Base-by-base conservation (phyloP, 2,329 filamentous ascomycete species). In the Talaromyces sp. region DNA sequence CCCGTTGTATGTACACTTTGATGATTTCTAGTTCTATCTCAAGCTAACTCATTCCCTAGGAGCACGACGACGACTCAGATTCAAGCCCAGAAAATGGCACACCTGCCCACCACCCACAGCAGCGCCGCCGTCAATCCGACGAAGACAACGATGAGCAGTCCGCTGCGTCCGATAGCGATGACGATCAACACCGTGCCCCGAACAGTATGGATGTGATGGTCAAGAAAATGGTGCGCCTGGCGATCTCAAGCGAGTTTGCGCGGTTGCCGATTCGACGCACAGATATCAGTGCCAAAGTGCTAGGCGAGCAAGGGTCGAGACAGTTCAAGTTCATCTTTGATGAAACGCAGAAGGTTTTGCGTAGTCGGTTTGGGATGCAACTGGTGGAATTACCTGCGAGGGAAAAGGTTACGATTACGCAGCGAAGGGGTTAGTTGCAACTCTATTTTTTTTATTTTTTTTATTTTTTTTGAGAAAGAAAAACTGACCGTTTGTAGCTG, bases 341-440 rank as follows among this genome's bases (percentile, higher is more conserved):
- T 0, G 80, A 84, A 47, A 91, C 94, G 50, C 94, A 99, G 73
- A 76, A 80, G 36, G 85, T 90, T 66, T 79, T 99, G 42, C 81
- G 83, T 55, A 78, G 79, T 1, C 83, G 88, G 1, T 98, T 96
- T 76, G 95, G 95, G n/a, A 96, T 98, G 92, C 85, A 93, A 73
- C 85, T 99, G 82, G 82, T 86, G 4, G 93, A 97, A 76, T 81
- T 98, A 56, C 92, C 95, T 0, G 81, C 84, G 1, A 85, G 85
- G 69, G 94, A 97, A 70, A 96, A 92, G 75, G 83, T 90, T 56
- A 92, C 92, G 0, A 77, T 96, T 36, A 87, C 87, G 63, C 90
- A 96, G 72, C 86, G 91, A 68, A 88, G 90, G 81, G 90, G 89
- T 88, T 77, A 64, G 78, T 70, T 59, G 2, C 18, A 8, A 3